Conservation (phyloP, 2,329 filamentous ascomycete species). For the Fusarium sublunatum region DNA sequence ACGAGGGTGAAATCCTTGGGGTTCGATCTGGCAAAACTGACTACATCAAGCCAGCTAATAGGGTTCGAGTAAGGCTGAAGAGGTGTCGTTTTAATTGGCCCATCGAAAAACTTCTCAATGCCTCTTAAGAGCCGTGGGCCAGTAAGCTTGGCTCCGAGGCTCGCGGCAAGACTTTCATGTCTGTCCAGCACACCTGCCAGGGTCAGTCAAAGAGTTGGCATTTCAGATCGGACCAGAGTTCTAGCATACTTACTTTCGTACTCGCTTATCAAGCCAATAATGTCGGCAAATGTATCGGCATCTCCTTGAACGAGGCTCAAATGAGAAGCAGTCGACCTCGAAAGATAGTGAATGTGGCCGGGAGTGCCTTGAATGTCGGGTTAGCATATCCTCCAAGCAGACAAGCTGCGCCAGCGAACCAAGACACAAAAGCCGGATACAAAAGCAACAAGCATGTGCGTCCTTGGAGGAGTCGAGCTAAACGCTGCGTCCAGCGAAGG, state of each 20-base stretch:
- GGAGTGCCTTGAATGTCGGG: constrained; percentile 34
- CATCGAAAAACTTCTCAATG: constrained; percentile 87
- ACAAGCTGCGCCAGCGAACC: constrained; percentile 34
- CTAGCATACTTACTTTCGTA: constrained; percentile 70
- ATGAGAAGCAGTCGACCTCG: constrained; percentile 57
- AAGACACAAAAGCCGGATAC: constrained; percentile 38
- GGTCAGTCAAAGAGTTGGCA: constrained; percentile 31
- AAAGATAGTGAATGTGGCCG: constrained; percentile 65
- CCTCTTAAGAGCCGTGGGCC: constrained; percentile 86
- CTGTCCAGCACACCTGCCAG: constrained; percentile 78
- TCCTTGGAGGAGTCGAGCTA: constrained; percentile 38
- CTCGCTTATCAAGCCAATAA: constrained; percentile 77
- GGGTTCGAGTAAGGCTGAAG: constrained; percentile 69
- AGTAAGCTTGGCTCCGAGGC: constrained; percentile 83
- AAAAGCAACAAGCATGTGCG: constrained; percentile 38
- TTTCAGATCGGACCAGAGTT: not conserved
- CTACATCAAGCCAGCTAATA: constrained; percentile 86
- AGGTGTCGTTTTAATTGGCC: constrained; percentile 69
- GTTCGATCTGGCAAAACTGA: constrained; percentile 84
- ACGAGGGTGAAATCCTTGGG: constrained; percentile 81
- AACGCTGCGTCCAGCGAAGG: constrained; percentile 29
- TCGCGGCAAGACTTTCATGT: constrained; percentile 87
- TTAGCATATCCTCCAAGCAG: constrained; percentile 39
- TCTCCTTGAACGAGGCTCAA: constrained; percentile 66
- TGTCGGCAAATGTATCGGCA: constrained; percentile 76